Conservation (phyloP, 495 filamentous ascomycete species). For the Daldinia concentrica region DNA sequence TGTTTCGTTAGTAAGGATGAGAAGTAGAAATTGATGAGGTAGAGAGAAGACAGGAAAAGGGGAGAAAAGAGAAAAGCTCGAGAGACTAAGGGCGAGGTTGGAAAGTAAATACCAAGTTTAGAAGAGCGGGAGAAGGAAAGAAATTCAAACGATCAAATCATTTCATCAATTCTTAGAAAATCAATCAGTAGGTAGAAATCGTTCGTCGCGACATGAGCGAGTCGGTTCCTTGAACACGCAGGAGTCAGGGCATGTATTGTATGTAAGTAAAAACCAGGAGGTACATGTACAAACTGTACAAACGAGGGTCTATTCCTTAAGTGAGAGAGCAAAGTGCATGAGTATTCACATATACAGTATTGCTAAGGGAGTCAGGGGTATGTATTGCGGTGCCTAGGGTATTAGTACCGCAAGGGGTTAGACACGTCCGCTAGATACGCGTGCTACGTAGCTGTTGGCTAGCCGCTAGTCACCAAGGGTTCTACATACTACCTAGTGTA, state of each 20-base stretch:
- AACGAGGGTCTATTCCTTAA: conserved; percentile 16
- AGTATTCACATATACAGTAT: conserved; percentile 21
- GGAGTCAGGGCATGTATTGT: conserved; percentile 37
- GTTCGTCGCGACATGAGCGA: conserved; percentile 26
- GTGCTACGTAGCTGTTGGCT: conserved; percentile 9
- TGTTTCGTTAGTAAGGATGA: conserved; percentile 18
- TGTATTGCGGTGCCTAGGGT: conserved; percentile 19
- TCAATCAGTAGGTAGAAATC: conserved; percentile 31
- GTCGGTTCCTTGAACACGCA: conserved; percentile 38
- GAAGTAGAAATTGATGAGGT: conserved; percentile 12
- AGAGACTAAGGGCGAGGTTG: conserved; percentile 37
- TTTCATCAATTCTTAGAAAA: conserved; percentile 38
- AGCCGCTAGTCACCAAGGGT: conserved; percentile 11
- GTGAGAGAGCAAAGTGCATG: not conserved
- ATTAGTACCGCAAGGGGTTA: conserved; percentile 38
- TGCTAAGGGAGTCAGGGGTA: conserved; percentile 8
- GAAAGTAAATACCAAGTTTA: conserved; percentile 45
- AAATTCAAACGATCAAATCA: conserved; percentile 40
- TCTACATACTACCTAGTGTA: not conserved
- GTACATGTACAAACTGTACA: conserved; percentile 30
- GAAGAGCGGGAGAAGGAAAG: conserved; percentile 32
- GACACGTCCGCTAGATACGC: conserved; percentile 22
- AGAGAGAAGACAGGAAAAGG: conserved; percentile 37
- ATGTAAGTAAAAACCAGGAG: conserved; percentile 3
- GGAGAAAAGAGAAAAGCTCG: conserved; percentile 11